phyloP scores from a whole-genome alignment of 1,284 basidiomycete genomes.

The Leccinum fuscescens region DNA sequence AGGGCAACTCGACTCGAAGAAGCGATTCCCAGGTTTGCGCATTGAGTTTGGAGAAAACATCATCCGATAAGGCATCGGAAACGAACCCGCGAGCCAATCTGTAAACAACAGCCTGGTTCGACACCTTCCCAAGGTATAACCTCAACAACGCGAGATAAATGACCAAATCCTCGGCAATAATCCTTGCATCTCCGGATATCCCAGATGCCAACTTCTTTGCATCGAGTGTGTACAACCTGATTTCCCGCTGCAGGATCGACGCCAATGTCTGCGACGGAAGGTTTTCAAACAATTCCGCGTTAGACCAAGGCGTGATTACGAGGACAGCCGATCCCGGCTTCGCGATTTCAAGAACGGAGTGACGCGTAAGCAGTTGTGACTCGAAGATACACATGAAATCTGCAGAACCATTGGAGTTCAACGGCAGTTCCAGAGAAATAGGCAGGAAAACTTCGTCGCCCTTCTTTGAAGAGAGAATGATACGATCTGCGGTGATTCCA shows the following conservation, averaged over 20 bases:
- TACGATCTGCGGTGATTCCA: slow-evolving; percentile 60
- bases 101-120: slow-evolving; percentile 51
- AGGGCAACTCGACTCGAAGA: slow-evolving; percentile 45
- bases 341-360: slow-evolving; percentile 58
- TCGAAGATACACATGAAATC: slow-evolving; percentile 77
- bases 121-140: slow-evolving; percentile 65
- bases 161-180: slow-evolving; percentile 50
- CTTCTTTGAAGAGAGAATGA: slow-evolving; percentile 55
- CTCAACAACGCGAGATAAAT: slow-evolving; percentile 67
- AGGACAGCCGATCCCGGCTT: slow-evolving; percentile 59
- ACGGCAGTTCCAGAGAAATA: slow-evolving; percentile 49
- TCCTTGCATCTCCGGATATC: slow-evolving; percentile 35
- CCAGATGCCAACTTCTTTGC: slow-evolving; percentile 43
- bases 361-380: slow-evolving; percentile 62
- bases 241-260: slow-evolving; percentile 45
- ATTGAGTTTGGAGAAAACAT: slow-evolving; percentile 48
- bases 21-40: slow-evolving; percentile 58
- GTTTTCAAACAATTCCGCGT: slow-evolving; percentile 56
- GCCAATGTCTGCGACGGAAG: slow-evolving; percentile 44
- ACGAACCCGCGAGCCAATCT: slow-evolving; percentile 46
- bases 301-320: slow-evolving; percentile 59
- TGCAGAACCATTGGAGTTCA: slow-evolving; percentile 49
- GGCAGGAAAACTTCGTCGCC: slow-evolving; percentile 41
- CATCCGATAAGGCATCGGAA: slow-evolving; percentile 42
- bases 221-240: slow-evolving; percentile 63